Evolutionary conservation across 2,329 filamentous ascomycete species (phyloP).

Genomic region (Triangularia setosa): DNA sequence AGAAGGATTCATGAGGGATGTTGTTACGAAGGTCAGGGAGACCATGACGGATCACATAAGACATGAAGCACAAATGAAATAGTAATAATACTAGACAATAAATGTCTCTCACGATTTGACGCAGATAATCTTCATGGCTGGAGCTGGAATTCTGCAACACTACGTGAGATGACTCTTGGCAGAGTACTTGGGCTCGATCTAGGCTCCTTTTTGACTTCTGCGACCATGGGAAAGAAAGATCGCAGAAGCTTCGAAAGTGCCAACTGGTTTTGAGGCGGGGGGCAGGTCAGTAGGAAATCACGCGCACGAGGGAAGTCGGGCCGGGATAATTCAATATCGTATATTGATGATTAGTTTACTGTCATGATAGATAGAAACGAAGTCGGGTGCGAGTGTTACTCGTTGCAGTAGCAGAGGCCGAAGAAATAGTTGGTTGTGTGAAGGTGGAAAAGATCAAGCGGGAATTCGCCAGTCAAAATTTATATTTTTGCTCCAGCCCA

Average conservation of each 20-base stretch:
- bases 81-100: conserved; percentile 1
- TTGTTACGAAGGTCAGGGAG: background rate
- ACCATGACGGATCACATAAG: background rate
- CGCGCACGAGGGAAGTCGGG: background rate
- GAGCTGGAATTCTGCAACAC: conserved; percentile 83
- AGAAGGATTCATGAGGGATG: conserved; percentile 21
- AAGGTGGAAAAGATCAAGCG: conserved; percentile 8
- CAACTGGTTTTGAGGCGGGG: conserved; percentile 31
- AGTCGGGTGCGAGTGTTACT: background rate
- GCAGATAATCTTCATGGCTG: conserved; percentile 75
- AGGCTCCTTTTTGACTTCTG: conserved; percentile 83
- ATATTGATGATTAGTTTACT: conserved; percentile 9
- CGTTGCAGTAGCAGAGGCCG: background rate
- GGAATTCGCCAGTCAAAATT: conserved; percentile 10
- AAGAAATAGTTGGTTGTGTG: conserved; percentile 17
- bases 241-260: conserved; percentile 94
- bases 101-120: conserved; percentile 83
- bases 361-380: background rate
- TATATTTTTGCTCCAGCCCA: conserved; percentile 15
- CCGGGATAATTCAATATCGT: background rate
- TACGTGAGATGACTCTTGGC: conserved; percentile 86
- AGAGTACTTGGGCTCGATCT: conserved; percentile 73
- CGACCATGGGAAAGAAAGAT: conserved; percentile 61
- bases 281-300: background rate
- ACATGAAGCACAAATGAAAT: background rate